phyloP scores from a whole-genome alignment of 805 yeast genomes.

The Ascoidea rubescens region DNA sequence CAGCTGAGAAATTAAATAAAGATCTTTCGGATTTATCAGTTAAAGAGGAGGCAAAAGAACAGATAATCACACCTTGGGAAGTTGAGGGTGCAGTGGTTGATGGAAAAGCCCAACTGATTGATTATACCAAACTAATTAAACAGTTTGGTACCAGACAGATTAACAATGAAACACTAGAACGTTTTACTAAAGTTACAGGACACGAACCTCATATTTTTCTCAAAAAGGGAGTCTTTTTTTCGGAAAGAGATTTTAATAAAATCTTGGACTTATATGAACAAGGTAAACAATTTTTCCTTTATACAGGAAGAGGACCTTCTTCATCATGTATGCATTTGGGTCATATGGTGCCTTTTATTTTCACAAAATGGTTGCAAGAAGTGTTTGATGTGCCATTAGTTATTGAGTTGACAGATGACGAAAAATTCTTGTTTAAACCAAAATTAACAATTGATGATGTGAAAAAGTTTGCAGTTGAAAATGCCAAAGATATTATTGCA shows the following conservation, averaged over 20 bases:
- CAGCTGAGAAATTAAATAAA: not conserved
- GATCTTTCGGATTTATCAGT: not conserved
- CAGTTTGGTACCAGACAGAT: constrained; percentile 80
- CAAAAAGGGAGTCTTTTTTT: constrained; percentile 83
- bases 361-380: constrained; percentile 96
- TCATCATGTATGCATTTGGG: constrained; percentile 93
- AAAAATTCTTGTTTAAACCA: constrained; percentile 88
- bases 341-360: constrained; percentile 88
- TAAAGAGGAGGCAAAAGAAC: constrained; percentile 21
- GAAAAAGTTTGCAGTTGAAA: constrained; percentile 61
- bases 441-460: constrained; percentile 83
- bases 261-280: constrained; percentile 85
- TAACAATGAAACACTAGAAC: constrained; percentile 49
- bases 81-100: constrained; percentile 97
- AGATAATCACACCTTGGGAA: constrained; percentile 91
- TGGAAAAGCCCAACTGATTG: constrained; percentile 82
- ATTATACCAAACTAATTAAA: constrained; percentile 74
- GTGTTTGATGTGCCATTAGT: constrained; percentile 94
- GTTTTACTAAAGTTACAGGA: constrained; percentile 79
- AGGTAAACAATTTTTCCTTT: constrained; percentile 88
- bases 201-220: constrained; percentile 81
- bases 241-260: constrained; percentile 69
- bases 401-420: constrained; percentile 92
- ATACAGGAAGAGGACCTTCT: constrained; percentile 97
- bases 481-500: constrained; percentile 86